These are phyloP conservation scores for Thielaviopsis ethacetica DNA, from an alignment of 2,329 filamentous ascomycete genomes.

Conservation along the genomic window DNA sequence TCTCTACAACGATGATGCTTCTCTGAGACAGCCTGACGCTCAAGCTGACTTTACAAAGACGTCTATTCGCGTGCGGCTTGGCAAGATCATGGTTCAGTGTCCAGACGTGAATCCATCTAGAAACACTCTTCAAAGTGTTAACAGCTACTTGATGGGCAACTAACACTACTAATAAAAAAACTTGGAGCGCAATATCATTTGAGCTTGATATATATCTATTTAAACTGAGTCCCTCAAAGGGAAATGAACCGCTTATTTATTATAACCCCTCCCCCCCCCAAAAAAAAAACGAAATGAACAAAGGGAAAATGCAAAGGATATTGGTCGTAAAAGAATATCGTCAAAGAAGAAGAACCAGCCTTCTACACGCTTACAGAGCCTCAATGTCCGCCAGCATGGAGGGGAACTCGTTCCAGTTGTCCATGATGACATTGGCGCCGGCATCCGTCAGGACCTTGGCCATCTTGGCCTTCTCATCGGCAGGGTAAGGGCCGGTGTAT, in stretches of 20 bases:
- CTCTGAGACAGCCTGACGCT: slow-evolving; percentile 16
- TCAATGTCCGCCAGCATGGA: slow-evolving; percentile 29
- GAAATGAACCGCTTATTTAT: background rate
- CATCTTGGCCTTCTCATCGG: slow-evolving; percentile 48
- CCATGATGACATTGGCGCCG: slow-evolving; percentile 47
- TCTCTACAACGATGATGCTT: slow-evolving; percentile 50
- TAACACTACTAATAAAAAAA: background rate
- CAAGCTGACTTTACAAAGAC: slow-evolving; percentile 46
- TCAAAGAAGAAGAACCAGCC: background rate
- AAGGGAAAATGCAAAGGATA: background rate
- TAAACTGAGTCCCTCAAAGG: background rate
- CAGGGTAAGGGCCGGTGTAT: slow-evolving; percentile 66
- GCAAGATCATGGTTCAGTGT: slow-evolving; percentile 66
- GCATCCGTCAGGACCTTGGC: slow-evolving; percentile 40
- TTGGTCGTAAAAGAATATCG: background rate
- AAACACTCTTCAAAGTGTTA: slow-evolving; percentile 77
- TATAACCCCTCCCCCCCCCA: background rate
- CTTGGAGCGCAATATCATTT: background rate
- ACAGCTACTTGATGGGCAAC: slow-evolving; percentile 67
- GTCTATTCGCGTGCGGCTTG: slow-evolving; percentile 59
- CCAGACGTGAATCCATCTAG: slow-evolving; percentile 72
- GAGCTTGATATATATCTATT: background rate
- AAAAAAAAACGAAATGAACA: slow-evolving; percentile 15
- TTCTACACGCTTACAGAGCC: slow-evolving; percentile 12
- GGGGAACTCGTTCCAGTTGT: slow-evolving; percentile 41